A percentile compares a stretch with the other conserved stretches of the same genome.
Evolutionary conservation across 768 basidiomycete species (phyloP).

Genomic region (Gautieria morchelliformis): DNA sequence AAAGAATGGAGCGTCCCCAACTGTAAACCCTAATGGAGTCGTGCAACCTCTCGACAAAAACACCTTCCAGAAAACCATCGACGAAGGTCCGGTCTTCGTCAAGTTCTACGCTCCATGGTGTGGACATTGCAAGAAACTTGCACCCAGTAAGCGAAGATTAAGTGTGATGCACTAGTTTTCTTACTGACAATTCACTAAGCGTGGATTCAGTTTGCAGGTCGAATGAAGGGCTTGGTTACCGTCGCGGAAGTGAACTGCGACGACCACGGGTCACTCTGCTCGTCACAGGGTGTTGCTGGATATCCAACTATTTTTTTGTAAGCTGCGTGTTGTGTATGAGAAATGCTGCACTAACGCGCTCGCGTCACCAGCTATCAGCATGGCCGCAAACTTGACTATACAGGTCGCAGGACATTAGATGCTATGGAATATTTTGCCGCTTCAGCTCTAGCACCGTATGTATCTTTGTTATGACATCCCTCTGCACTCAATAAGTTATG

Average conservation of each 20-base stretch:
- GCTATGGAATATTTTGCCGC: conserved; percentile 65
- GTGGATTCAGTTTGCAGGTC: conserved; percentile 67
- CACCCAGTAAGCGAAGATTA: conserved; percentile 34
- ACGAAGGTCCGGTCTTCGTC: conserved; percentile 46
- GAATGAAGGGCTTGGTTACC: conserved; percentile 61
- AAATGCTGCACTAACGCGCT: background rate
- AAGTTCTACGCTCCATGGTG: conserved; percentile 91
- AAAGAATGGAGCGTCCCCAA: background rate
- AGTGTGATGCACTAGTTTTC: background rate
- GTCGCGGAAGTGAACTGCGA: conserved; percentile 91
- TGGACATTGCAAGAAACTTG: conserved; percentile 86
- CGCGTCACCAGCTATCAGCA: conserved; percentile 28
- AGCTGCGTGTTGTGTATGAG: conserved; percentile 18
- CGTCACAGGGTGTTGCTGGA: conserved; percentile 54
- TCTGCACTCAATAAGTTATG: background rate
- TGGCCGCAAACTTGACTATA: conserved; percentile 62
- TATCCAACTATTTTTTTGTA: conserved; percentile 81
- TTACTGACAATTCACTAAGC: conserved; percentile 21
- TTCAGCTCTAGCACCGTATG: conserved; percentile 67
- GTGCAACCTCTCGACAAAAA: conserved; percentile 33
- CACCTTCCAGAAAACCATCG: conserved; percentile 37
- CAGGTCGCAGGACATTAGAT: conserved; percentile 59
- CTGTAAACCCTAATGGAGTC: conserved; percentile 29
- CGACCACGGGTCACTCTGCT: conserved; percentile 56
- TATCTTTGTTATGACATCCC: conserved; percentile 10